Percentiles rank a stretch among this genome's conserved stretches.
Evolutionary conservation across 805 yeast genomes (phyloP).

Genomic region (Clavispora vitiphila): DNA sequence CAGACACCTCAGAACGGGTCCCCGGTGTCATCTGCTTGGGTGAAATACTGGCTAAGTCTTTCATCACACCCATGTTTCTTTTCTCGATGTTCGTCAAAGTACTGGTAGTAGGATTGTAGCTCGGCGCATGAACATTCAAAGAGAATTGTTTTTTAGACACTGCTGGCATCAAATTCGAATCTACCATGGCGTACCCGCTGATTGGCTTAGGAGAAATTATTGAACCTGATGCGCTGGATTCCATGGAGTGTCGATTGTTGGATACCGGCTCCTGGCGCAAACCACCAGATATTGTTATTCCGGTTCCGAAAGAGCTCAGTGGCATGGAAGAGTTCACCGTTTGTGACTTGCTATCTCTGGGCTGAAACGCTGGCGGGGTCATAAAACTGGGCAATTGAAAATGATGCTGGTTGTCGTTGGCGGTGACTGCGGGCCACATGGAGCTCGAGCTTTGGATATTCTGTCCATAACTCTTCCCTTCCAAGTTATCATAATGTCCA

Average conservation of each 20-base stretch:
- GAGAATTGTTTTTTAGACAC: slow-evolving; percentile 7
- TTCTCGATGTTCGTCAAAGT: slow-evolving; percentile 8
- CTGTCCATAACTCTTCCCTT: slow-evolving; percentile 6
- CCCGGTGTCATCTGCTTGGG: neutral
- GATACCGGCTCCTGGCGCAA: neutral
- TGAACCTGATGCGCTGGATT: neutral
- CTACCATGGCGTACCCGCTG: neutral
- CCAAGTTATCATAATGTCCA: slow-evolving; percentile 5
- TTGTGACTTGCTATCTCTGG: neutral
- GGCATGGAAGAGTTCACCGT: neutral
- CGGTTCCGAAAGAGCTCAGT: neutral
- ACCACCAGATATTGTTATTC: neutral
- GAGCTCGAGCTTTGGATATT: slow-evolving; percentile 4
- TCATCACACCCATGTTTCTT: slow-evolving; percentile 1
- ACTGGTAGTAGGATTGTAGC: slow-evolving; percentile 20
- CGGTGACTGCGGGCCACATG: neutral
- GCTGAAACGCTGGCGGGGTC: neutral
- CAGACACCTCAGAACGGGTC: neutral
- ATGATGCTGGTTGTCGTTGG: slow-evolving; percentile 5
- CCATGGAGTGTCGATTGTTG: neutral
- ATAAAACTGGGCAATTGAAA: slow-evolving; percentile 17
- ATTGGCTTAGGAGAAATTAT: neutral
- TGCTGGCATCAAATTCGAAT: neutral
- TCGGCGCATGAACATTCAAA: slow-evolving; percentile 27
- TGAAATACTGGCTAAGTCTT: neutral